Percentiles rank a stretch among this genome's conserved stretches.
These are phyloP conservation scores for Coemansia umbellata DNA, from an alignment of 192 early-diverging fungal species.

Conservation along the genomic window DNA sequence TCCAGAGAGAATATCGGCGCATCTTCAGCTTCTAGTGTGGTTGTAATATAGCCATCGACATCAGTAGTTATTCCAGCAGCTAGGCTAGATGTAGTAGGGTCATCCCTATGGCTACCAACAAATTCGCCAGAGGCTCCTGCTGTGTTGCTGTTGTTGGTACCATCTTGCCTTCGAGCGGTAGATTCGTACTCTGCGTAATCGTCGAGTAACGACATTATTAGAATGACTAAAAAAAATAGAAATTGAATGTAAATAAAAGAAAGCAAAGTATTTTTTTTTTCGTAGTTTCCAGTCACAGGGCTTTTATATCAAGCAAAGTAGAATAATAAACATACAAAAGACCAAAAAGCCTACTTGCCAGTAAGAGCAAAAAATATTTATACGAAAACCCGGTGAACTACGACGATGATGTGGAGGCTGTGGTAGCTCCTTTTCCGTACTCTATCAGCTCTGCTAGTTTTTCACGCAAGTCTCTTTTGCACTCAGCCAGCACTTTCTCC, in stretches of 20 bases:
- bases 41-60: slow-evolving; percentile 40
- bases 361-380: too few species aligned
- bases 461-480: slow-evolving; percentile 25
- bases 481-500: slow-evolving; percentile 43
- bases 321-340: too few species aligned
- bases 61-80: slow-evolving; percentile 3
- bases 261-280: too few species aligned
- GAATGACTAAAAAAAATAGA: slow-evolving; percentile 4
- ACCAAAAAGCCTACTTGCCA: too few species aligned
- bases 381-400: too few species aligned
- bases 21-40: slow-evolving; percentile 36
- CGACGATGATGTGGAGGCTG: too few species aligned
- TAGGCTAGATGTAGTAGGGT: background rate
- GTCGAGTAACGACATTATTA: slow-evolving; percentile 44
- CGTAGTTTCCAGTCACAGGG: too few species aligned
- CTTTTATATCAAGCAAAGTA: too few species aligned
- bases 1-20: slow-evolving; percentile 77
- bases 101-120: background rate
- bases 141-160: slow-evolving; percentile 7
- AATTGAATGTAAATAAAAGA: background rate
- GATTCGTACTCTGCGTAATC: slow-evolving; percentile 49
- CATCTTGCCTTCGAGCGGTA: slow-evolving; percentile 12
- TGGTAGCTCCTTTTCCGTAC: slow-evolving; percentile 18
- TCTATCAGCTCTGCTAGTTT: slow-evolving; percentile 25
- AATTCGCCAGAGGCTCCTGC: slow-evolving; percentile 5